These are phyloP conservation scores for Phytophthora parvispora DNA, from an alignment of 352 stramenopile genomes.

Conservation along the genomic window DNA sequence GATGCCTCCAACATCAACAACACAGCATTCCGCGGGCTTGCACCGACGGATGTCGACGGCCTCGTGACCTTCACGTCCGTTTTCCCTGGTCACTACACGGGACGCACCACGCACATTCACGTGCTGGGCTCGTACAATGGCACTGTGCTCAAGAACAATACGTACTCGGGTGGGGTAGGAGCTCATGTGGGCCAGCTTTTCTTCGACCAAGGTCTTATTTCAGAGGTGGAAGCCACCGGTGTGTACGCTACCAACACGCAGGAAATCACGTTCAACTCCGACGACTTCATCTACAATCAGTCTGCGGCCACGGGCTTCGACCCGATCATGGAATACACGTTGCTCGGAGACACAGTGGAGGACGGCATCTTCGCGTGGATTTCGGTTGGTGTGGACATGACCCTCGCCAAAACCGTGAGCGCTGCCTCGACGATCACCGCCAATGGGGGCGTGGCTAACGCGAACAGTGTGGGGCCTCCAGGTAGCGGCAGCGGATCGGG, in stretches of 20 bases:
- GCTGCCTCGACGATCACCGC: conserved; percentile 36
- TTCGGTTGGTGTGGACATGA: conserved; percentile 39
- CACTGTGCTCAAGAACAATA: conserved; percentile 36
- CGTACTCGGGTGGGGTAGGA: conserved; percentile 29
- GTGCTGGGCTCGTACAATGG: conserved; percentile 36
- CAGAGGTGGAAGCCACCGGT: conserved; percentile 25
- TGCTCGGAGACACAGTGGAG: conserved; percentile 24
- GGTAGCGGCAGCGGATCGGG: conserved; percentile 14
- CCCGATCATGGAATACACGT: conserved; percentile 29
- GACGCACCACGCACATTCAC: conserved; percentile 37
- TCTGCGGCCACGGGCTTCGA: conserved; percentile 22
- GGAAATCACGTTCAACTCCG: conserved; percentile 22
- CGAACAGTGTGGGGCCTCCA: conserved; percentile 18
- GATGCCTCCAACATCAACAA: conserved; percentile 39
- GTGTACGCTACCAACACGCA: conserved; percentile 32
- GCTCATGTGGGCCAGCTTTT: conserved; percentile 33
- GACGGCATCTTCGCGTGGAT: conserved; percentile 39
- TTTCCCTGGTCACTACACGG: conserved; percentile 37
- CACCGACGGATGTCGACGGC: conserved; percentile 23
- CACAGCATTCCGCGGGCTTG: conserved; percentile 31
- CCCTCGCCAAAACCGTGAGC: conserved; percentile 25
- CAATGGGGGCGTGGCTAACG: conserved; percentile 28
- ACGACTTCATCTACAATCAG: conserved; percentile 30
- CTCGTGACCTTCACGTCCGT: conserved; percentile 27
- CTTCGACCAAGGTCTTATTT: conserved; percentile 36